A percentile compares a stretch with the other conserved stretches of the same genome.
phyloP scores from a whole-genome alignment of 345 rosid genomes.

The Euphorbia lathyris region DNA sequence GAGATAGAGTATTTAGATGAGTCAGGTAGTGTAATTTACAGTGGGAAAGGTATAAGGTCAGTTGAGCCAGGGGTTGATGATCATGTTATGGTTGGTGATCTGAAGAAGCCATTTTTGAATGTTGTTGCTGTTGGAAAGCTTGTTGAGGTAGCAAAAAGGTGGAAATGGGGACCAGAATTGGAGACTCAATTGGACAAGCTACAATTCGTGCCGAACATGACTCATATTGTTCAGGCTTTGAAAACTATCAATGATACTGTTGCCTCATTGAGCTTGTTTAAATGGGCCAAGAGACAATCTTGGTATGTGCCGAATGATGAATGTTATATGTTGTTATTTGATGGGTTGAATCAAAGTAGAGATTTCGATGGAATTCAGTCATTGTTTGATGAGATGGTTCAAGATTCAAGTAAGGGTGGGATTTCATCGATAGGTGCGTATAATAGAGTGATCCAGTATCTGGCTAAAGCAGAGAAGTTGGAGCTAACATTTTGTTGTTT shows the following conservation, averaged over 20 bases:
- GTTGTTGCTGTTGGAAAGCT: slow-evolving; percentile 82
- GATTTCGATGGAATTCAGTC: slow-evolving; percentile 71
- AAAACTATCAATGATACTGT: slow-evolving; percentile 62
- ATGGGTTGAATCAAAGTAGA: slow-evolving; percentile 58
- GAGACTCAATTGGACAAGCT: slow-evolving; percentile 81
- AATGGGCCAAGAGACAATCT: slow-evolving; percentile 84
- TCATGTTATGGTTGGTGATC: slow-evolving; percentile 78
- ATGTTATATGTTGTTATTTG: slow-evolving; percentile 66
- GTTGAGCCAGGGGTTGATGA: slow-evolving; percentile 87
- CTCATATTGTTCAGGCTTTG: slow-evolving; percentile 67
- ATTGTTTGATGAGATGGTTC: slow-evolving; percentile 79
- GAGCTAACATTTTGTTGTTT: slow-evolving; percentile 86
- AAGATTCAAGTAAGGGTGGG: slow-evolving; percentile 41
- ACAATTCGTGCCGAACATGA: slow-evolving; percentile 83
- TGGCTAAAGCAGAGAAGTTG: slow-evolving; percentile 88
- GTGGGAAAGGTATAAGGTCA: slow-evolving; percentile 81
- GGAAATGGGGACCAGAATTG: slow-evolving; percentile 99
- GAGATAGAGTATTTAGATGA: slow-evolving; percentile 92
- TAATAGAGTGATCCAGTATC: slow-evolving; percentile 78
- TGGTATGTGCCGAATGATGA: slow-evolving; percentile 73
- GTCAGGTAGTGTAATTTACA: slow-evolving; percentile 70
- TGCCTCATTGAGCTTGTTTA: slow-evolving; percentile 69
- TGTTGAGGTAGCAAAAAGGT: slow-evolving; percentile 84
- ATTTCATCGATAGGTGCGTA: slow-evolving; percentile 45
- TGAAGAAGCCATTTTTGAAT: slow-evolving; percentile 75